Percentiles rank a stretch among this genome's conserved stretches.
Conservation (phyloP, 345 rosid genomes). For the Citrus cavaleriei region DNA sequence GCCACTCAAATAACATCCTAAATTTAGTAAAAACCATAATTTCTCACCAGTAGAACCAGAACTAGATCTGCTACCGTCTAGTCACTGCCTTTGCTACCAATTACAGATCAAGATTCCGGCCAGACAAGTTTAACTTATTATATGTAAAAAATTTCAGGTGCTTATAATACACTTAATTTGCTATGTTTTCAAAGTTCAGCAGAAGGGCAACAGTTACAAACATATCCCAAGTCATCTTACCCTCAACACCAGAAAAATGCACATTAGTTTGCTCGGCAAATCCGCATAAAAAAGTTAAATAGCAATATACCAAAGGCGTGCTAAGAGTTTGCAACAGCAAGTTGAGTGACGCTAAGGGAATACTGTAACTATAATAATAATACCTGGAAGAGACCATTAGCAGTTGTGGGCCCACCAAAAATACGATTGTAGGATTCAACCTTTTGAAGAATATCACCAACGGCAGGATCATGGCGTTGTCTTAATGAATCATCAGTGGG, state of each 20-base stretch:
- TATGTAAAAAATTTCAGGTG: not conserved
- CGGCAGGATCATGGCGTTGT: slow-evolving; percentile 37
- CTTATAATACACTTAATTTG: not conserved
- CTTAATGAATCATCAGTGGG: slow-evolving; percentile 58
- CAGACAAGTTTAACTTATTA: not conserved
- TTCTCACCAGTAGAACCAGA: not conserved
- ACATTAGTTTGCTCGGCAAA: not conserved
- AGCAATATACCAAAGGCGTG: not conserved
- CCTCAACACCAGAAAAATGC: not conserved
- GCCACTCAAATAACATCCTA: not conserved
- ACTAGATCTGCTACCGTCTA: not conserved
- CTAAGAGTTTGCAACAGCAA: not conserved
- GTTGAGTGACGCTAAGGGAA: not conserved
- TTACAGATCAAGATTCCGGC: not conserved
- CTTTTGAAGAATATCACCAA: slow-evolving; percentile 45
- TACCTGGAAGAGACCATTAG: slow-evolving; percentile 64
- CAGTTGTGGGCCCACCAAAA: slow-evolving; percentile 44
- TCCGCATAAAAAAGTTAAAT: not conserved
- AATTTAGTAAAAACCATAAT: not conserved
- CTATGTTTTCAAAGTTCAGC: not conserved
- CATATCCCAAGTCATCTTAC: not conserved
- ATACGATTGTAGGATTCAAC: slow-evolving; percentile 70
- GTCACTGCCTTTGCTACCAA: not conserved
- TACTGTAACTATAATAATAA: not conserved
- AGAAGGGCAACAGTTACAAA: not conserved